Base-by-base conservation (phyloP, 2,329 filamentous ascomycete species). In the Sphaceloma murrayae region DNA sequence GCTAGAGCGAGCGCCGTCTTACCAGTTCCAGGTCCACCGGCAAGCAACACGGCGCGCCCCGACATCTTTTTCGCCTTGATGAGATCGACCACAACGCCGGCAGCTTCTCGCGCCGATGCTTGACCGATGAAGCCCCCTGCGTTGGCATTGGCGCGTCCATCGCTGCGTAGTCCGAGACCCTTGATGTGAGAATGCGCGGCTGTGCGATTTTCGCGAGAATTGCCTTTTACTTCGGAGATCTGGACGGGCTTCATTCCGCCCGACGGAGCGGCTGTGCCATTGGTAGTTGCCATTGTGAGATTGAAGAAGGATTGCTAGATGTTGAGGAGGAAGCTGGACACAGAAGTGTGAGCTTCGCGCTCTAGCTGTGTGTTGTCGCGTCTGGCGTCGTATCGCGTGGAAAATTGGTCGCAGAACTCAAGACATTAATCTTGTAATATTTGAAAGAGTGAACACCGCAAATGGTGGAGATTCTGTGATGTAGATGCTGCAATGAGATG, bases 171-270 rank as follows among this genome's bases (percentile, higher is more conserved):
- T 13, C 91, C 91, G 30, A 98, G 74, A 42, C 91, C 91, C 63
- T 87, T 94, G 74, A 98, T 98, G 67, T 98, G 91, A 43, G 89
- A 95, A 67, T 98, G 91, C 55, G 89, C 84, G 49, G 91, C 89
- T 36, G 91, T 98, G 61, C 91, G 81, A 69, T 93, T 91, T 66
- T 95, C 89, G 71, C 91, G 87, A 13, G 56, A 52, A 43, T 54
- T 57, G 18, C 53, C 51, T 18, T 55, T 53, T 24, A 62, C 60
- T 51, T 62, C 58, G 45, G 53, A 52, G 43, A 62, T 61, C 34
- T 58, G 54, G 6, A 62, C 59, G 24, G 58, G 54, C 45, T 57
- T 55, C 43, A 51, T 53, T 39, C 55, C 54, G 9, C 51, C 46
- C 16, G 56, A 51, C 43, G 49, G 51, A 30, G 48, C 47, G 26